A percentile compares a stretch with the other conserved stretches of the same genome.
These are phyloP conservation scores for Euphorbia schlechtendalii DNA, from an alignment of 441 rosid genomes.

Conservation along the genomic window DNA sequence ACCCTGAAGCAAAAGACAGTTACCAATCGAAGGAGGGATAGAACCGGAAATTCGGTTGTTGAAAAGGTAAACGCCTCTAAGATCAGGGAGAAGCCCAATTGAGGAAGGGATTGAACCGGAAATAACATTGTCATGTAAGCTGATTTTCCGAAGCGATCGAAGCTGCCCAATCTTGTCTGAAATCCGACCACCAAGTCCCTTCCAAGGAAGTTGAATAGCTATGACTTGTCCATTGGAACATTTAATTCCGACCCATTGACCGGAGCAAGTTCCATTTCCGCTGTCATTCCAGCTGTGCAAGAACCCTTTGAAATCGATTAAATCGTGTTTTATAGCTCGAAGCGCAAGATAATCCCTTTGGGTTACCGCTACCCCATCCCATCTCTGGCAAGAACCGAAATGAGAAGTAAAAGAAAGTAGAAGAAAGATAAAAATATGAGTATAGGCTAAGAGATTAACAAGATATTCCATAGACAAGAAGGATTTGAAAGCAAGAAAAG, in stretches of 20 bases:
- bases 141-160: slow-evolving; percentile 66
- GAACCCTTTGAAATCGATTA: slow-evolving; percentile 55
- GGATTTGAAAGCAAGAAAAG: too few species aligned
- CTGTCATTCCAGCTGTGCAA: slow-evolving; percentile 77
- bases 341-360: slow-evolving; percentile 62
- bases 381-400: slow-evolving; percentile 35
- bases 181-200: slow-evolving; percentile 61
- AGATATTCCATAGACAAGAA: too few species aligned
- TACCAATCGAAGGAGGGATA: slow-evolving; percentile 61
- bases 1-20: slow-evolving; percentile 51
- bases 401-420: slow-evolving; percentile 20
- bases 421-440: slow-evolving; percentile 22
- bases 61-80: slow-evolving; percentile 76
- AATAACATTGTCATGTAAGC: slow-evolving; percentile 66
- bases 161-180: slow-evolving; percentile 74
- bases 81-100: slow-evolving; percentile 57
- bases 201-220: slow-evolving; percentile 84
- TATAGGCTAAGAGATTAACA: background rate
- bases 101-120: slow-evolving; percentile 59
- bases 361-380: slow-evolving; percentile 74
- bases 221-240: slow-evolving; percentile 79
- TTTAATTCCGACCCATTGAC: slow-evolving; percentile 84
- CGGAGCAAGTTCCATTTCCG: slow-evolving; percentile 69
- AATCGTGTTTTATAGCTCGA: slow-evolving; percentile 56
- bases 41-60: slow-evolving; percentile 71